Evolutionary conservation across 306 rosid genomes (phyloP), one percentile per base, ranked within the genome.

Genomic region (Vigna reflexopilosa): DNA sequence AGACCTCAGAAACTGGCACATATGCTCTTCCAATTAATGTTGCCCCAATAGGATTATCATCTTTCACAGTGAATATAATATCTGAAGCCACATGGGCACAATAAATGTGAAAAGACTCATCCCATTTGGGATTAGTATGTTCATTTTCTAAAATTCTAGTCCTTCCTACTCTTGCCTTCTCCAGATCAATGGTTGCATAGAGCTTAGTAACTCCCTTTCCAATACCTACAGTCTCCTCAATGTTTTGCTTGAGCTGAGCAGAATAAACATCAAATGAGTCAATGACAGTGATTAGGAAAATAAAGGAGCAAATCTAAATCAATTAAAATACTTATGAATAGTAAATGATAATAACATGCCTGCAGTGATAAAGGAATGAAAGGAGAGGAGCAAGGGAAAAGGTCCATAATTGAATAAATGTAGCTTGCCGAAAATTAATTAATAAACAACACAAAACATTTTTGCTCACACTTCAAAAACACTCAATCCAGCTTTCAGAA

Each of bases 121-220:
- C 68, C 96, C 96, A 90, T 81, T 26, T 87, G 10, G 96, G 96
- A 70, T 90, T 88, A 73, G 81, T 61, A 55, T 63, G 81, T 67
- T 88, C 93, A 19, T 83, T 83, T 85, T 88, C 91, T 16, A 90
- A 24, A n/a, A 77, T 85, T 72, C 96, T 84, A 7, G 96, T 90
- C 88, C 86, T 87, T 75, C 96, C 96, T 2, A 87, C 96, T 82
- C 96, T 90, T 73, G 96, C 96, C 84, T 90, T 90, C 80, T 88
- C 93, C 81, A 90, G 79, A 88, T 90, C 96, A 59, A 90, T 74
- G 42, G 90, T 85, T 50, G 96, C 96, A 78, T 90, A 90, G 56
- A 90, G 85, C 83, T 82, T 83, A 52, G 91, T 76, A 67, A 83
- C 80, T 68, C 96, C 96, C 73, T 86, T 85, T 70, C 94, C 94